Conservation (phyloP, 768 basidiomycete species). For the Filobasidium floriforme region DNA sequence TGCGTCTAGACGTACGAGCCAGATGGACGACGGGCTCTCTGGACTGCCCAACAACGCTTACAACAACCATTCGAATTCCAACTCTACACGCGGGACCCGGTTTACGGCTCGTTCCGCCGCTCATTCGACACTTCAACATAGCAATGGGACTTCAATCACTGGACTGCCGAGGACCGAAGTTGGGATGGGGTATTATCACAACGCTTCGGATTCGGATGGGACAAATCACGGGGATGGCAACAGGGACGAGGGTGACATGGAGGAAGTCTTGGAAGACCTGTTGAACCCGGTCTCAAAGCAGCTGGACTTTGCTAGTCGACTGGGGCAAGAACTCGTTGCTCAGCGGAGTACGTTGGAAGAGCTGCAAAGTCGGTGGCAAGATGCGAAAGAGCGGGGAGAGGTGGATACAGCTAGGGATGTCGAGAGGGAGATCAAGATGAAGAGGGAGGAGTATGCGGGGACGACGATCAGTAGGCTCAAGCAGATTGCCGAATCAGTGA, state of each 20-base stretch:
- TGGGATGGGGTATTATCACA: too few species aligned
- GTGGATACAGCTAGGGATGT: conserved; percentile 7
- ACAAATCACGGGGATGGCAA: conserved; percentile 63
- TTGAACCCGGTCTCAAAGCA: conserved; percentile 13
- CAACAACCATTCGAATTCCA: not conserved
- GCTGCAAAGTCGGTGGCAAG: conserved; percentile 8
- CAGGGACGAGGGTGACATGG: conserved; percentile 51
- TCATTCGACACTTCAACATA: too few species aligned
- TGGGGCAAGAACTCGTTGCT: conserved; percentile 9
- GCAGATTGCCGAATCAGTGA: conserved; percentile 6
- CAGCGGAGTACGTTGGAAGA: conserved; percentile 15
- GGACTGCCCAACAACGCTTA: conserved; percentile 4
- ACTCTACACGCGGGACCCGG: too few species aligned
- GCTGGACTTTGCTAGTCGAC: conserved; percentile 15
- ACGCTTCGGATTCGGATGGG: conserved; percentile 41
- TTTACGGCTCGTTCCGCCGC: too few species aligned
- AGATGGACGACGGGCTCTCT: not conserved
- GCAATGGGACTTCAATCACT: not conserved
- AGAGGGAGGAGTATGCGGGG: conserved; percentile 3
- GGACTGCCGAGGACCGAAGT: not conserved
- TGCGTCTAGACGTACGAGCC: not conserved
- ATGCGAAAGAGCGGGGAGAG: conserved; percentile 7
- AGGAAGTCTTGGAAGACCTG: conserved; percentile 18
- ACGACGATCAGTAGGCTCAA: not conserved
- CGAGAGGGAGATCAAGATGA: conserved; percentile 3